Base-by-base conservation (phyloP, 2,329 filamentous ascomycete genomes). In the Fusarium sp. region DNA sequence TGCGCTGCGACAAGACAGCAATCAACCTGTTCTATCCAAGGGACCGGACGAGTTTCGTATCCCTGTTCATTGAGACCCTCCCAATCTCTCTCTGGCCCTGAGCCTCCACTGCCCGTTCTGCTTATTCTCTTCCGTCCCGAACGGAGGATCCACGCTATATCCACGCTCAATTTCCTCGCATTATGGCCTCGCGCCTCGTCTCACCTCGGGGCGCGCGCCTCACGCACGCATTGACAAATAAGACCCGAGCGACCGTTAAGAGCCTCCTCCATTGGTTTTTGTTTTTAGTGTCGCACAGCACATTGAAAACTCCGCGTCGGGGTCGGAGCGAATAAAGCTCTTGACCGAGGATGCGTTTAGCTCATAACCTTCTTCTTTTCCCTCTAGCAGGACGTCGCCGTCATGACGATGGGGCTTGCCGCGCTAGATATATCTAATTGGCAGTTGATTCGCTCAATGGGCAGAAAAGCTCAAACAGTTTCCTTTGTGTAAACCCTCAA, bases 81-180 rank as follows among this genome's bases (percentile, higher is more conserved):
- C 67, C 62, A 77, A 78, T 78, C 65, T 78, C 73, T 67, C 64
- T 63, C 49, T 69, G 63, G 62, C 74, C 75, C 70, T 74, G 69
- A 62, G 39, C 49, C 69, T 72, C 59, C 62, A 56, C 56, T 72
- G 41, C 39, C 72, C 35, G 45, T 63, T 59, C 47, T 74, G 71
- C 54, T 60, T 70, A 33, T 69, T 69, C 39, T 52, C 28, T 44
- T 69, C 56, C 28, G 42, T 51, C 57, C 56, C 67, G 47, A 72
- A 44, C 63, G 38, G 26, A 60, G 62, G 66, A 39, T 65, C 73
- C 75, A 71, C 69, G 57, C 44, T 62, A 55, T 58, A 36, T 65
- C 68, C 75, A 71, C 69, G 57, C 35, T 62, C 56, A 52, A 68
- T 68, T 69, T 63, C 66, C 52, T 76, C 58, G 61, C 63, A 73